Evolutionary conservation across 176 grass and related monocot genomes (phyloP), one percentile per base, ranked within the genome.

Genomic region (Otatea glauca): DNA sequence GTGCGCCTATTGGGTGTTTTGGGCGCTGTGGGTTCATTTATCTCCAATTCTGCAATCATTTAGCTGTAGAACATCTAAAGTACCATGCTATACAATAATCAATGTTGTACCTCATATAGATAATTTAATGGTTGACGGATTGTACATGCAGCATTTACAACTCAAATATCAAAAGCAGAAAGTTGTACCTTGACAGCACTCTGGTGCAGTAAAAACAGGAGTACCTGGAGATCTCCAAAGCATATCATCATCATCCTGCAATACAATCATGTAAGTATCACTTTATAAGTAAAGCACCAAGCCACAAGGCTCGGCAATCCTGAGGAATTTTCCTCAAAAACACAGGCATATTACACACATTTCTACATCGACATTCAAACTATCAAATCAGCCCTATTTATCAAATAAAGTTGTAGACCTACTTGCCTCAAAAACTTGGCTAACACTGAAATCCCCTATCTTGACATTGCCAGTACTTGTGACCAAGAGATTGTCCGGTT

Each of bases 381-480:
- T 4, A 54, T 71, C 32, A 74, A 77, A 51, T 32, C 71, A 71
- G 45, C 47, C 25, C 27, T 21, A 41, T 66, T 50, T 64, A 73
- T 41, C 15, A 41, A 11, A 80, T 29, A 71, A 62, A 63, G 20
- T 70, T 49, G 41, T 60, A 13, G 24, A 14, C 38, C 50, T 38
- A 74, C 1, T 42, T 42, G 56, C 38, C 93, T 98, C 93, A 93
- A 93, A 98, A 79, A 88, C 78, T 80, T 98, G 93, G 71, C 96
- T 98, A 45, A 95, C 93, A 83, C 89, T 90, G 83, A 98, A 98
- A 90, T 98, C 91, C 51, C 96, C 89, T 72, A 98, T 98, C 81
- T 94, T 95, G 81, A 98, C 91, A 78, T 77, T 87, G 68, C 91
- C 88, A 4, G 88, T 73, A 73, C 68, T 88, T 73, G 93, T 92